phyloP scores from a whole-genome alignment of 1,284 basidiomycete genomes.

The Filobasidium uniguttulatum region DNA sequence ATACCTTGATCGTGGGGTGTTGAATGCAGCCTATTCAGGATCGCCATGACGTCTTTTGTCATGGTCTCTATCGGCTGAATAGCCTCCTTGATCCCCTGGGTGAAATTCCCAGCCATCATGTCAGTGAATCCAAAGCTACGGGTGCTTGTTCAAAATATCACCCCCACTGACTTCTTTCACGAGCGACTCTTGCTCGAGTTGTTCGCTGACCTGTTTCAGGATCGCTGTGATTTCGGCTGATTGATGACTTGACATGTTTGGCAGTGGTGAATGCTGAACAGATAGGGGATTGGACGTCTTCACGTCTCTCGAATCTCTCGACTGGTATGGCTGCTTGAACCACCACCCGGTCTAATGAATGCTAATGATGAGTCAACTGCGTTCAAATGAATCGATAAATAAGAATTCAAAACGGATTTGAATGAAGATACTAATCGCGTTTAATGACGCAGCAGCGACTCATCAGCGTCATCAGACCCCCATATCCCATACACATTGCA shows the following conservation, averaged over 20 bases:
- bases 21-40: slow-evolving; percentile 34
- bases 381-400: too few relatives aligned
- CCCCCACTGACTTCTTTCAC: slow-evolving; percentile 28
- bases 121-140: background rate
- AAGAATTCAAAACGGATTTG: too few relatives aligned
- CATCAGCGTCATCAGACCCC: background rate
- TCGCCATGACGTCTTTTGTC: slow-evolving; percentile 24
- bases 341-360: too few relatives aligned
- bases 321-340: too few relatives aligned
- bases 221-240: slow-evolving; percentile 11
- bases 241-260: too few relatives aligned
- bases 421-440: too few relatives aligned
- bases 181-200: slow-evolving; percentile 31
- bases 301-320: too few relatives aligned
- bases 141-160: background rate
- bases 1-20: slow-evolving; percentile 26
- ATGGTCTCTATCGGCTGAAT: slow-evolving; percentile 33
- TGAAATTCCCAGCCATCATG: background rate
- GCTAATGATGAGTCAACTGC: too few relatives aligned
- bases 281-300: too few relatives aligned
- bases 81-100: slow-evolving; percentile 30
- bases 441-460: too few relatives aligned
- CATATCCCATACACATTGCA: background rate
- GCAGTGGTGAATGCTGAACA: too few relatives aligned
- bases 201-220: slow-evolving; percentile 20